These are phyloP conservation scores for Arthrobotrys sphaeroides DNA, from an alignment of 2,329 filamentous ascomycete species.

Conservation along the genomic window DNA sequence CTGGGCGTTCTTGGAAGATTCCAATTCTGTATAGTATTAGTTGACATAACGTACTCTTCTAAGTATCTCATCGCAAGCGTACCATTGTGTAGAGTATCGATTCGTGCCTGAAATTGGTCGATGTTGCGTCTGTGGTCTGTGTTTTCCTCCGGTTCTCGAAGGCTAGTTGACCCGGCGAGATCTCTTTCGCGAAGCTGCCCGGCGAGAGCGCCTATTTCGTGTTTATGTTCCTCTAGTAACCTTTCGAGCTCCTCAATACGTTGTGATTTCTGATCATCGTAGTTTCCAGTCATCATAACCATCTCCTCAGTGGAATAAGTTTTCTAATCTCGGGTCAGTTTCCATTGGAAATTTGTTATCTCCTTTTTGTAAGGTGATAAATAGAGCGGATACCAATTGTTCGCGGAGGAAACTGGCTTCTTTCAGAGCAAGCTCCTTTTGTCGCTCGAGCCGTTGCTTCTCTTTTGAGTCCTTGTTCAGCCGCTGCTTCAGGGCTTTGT, in stretches of 20 bases:
- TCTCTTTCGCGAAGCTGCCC: conserved; percentile 75
- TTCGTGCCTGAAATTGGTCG: conserved; percentile 85
- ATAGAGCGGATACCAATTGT: conserved; percentile 75
- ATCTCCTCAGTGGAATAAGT: conserved; percentile 82
- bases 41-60: conserved; percentile 2
- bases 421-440: conserved; percentile 84
- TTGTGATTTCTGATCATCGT: conserved; percentile 77
- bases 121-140: conserved; percentile 77
- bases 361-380: too few relatives aligned
- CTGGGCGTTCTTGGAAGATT: conserved; percentile 77
- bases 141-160: conserved; percentile 62
- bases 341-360: neutral
- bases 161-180: conserved; percentile 56
- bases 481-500: conserved; percentile 73
- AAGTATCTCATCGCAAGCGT: neutral
- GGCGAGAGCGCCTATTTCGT: conserved; percentile 78
- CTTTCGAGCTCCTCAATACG: conserved; percentile 83
- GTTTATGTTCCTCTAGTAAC: conserved; percentile 86
- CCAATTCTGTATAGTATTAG: conserved; percentile 69
- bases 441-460: conserved; percentile 80
- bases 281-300: conserved; percentile 81
- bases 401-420: conserved; percentile 94
- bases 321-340: conserved; percentile 33
- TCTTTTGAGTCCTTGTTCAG: conserved; percentile 71
- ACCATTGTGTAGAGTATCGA: conserved; percentile 80